Conservation (phyloP, 441 rosid genomes). For the Adansonia rubrostipa region DNA sequence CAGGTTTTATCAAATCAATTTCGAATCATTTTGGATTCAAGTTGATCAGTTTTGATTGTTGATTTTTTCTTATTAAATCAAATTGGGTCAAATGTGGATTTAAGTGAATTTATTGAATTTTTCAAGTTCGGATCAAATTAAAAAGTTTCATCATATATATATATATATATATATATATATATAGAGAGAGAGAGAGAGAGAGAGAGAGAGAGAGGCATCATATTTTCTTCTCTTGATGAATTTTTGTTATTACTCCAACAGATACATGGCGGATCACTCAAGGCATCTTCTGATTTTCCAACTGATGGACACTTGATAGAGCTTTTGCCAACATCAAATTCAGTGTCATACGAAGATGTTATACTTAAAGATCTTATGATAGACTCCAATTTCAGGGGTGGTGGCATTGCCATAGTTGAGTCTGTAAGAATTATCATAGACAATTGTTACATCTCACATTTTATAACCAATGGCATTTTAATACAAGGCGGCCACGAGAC, state of each 20-base stretch:
- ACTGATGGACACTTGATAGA: constrained; percentile 25
- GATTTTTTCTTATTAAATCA: too few species aligned
- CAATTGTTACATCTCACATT: constrained; percentile 35
- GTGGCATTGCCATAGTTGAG: constrained; percentile 31
- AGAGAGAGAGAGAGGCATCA: too few species aligned
- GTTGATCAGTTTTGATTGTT: too few species aligned
- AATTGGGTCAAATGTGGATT: too few species aligned
- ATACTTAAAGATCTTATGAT: constrained; percentile 34
- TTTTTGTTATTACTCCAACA: neutral
- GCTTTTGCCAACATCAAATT: constrained; percentile 19
- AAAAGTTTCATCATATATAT: too few species aligned
- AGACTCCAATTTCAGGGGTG: constrained; percentile 33
- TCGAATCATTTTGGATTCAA: too few species aligned
- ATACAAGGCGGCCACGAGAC: constrained; percentile 34
- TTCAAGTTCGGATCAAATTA: too few species aligned
- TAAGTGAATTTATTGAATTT: too few species aligned
- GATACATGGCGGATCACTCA: constrained; percentile 31
- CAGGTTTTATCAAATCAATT: too few species aligned
- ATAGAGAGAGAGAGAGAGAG: too few species aligned
- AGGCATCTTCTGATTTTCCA: constrained; percentile 32
- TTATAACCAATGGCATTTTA: constrained; percentile 23
- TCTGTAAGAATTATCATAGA: constrained; percentile 27
- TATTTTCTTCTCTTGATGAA: too few species aligned
- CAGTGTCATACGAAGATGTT: constrained; percentile 16
- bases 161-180: too few species aligned